phyloP scores from a whole-genome alignment of 208 protist species.

The Crithidia fasciculata region DNA sequence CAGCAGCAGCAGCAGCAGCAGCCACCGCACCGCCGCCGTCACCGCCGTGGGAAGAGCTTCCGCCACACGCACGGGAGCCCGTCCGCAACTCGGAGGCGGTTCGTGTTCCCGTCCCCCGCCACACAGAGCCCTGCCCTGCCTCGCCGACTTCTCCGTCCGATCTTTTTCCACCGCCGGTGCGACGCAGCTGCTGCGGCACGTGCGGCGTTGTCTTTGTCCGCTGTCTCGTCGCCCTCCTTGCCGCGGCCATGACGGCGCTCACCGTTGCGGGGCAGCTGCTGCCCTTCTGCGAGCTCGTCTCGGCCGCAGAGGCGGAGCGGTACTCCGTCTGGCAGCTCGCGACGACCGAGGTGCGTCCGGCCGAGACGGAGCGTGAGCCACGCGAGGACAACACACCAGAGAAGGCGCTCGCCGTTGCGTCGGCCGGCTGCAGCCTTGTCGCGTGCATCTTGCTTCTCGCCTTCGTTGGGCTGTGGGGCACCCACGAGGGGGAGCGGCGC shows the following conservation, averaged over 20 bases:
- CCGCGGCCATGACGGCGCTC: background rate
- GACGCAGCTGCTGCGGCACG: background rate
- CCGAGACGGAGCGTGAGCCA: background rate
- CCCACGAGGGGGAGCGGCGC: background rate
- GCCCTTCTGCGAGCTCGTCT: background rate
- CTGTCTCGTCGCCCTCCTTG: background rate
- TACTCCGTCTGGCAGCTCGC: conserved; percentile 7
- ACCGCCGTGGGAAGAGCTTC: too few species aligned
- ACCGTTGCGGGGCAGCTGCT: conserved; percentile 2
- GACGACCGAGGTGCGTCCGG: background rate
- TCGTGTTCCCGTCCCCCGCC: background rate
- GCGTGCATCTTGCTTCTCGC: background rate
- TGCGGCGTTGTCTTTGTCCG: background rate
- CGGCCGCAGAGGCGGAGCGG: background rate
- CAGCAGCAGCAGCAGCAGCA: too few species aligned
- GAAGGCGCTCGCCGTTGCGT: conserved; percentile 1
- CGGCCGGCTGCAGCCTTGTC: background rate
- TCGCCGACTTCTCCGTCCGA: background rate
- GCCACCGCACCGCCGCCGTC: too few species aligned
- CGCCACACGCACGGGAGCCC: background rate
- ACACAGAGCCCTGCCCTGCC: too few species aligned
- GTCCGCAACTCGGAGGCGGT: background rate
- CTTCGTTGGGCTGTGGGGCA: conserved; percentile 8
- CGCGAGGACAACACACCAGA: conserved; percentile 11
- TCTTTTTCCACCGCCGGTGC: conserved; percentile 1